phyloP scores from a whole-genome alignment of 345 rosid species.

The Balakata baccata region DNA sequence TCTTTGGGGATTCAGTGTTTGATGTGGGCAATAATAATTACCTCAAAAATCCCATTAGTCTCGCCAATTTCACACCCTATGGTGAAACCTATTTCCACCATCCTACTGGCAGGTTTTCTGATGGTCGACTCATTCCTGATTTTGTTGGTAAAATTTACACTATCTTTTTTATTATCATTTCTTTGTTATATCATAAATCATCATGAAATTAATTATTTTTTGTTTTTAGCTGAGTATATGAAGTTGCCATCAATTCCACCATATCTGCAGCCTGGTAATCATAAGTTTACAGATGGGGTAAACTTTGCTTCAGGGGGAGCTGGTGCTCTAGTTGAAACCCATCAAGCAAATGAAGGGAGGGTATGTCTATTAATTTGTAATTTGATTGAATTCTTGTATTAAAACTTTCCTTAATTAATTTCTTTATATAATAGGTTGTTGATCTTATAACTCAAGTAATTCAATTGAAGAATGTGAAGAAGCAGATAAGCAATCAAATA shows the following conservation, averaged over 20 bases:
- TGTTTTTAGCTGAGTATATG: conserved; percentile 34
- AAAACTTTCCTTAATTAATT: too few species aligned
- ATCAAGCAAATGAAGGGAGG: conserved; percentile 34
- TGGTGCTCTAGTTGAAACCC: conserved; percentile 40
- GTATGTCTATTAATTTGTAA: conserved; percentile 15
- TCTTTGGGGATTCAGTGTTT: conserved; percentile 37
- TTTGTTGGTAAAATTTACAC: conserved; percentile 14
- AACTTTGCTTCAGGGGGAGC: conserved; percentile 53
- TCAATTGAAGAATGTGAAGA: background rate
- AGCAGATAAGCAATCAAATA: too few species aligned
- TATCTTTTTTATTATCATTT: background rate
- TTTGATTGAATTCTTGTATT: background rate
- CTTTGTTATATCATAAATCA: background rate
- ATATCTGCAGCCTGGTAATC: conserved; percentile 35
- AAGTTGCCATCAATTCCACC: conserved; percentile 44
- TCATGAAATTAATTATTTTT: background rate
- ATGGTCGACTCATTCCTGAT: too few species aligned
- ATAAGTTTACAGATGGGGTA: conserved; percentile 32
- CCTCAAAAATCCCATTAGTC: conserved; percentile 10
- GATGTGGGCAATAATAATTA: conserved; percentile 38
- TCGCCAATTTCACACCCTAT: background rate
- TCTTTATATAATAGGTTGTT: background rate
- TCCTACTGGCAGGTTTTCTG: too few species aligned
- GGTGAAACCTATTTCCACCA: too few species aligned
- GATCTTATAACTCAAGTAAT: background rate